Evolutionary conservation across 1,284 basidiomycete genomes (phyloP).

Genomic region (Ustilago tritici): DNA sequence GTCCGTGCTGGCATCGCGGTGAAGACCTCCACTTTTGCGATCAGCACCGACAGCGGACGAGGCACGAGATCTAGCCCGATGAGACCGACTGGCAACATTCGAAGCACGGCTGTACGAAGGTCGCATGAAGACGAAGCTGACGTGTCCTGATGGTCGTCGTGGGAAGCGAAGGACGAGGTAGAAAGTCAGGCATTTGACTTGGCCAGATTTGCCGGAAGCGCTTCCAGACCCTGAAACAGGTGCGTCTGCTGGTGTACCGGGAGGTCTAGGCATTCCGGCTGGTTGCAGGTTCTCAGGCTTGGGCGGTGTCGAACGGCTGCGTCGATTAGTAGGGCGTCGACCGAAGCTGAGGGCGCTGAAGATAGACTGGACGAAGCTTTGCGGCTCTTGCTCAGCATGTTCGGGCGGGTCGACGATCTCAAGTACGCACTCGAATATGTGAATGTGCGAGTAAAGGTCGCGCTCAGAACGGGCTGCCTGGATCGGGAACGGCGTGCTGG

Average conservation of each 20-base stretch:
- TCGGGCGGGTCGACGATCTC: slow-evolving; percentile 54
- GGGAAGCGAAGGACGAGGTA: slow-evolving; percentile 62
- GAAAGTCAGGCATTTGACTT: slow-evolving; percentile 58
- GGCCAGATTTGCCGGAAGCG: slow-evolving; percentile 49
- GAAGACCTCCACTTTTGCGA: slow-evolving; percentile 17
- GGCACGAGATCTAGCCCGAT: slow-evolving; percentile 35
- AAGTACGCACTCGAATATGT: slow-evolving; percentile 65
- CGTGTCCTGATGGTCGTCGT: slow-evolving; percentile 28
- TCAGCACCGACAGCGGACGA: slow-evolving; percentile 35
- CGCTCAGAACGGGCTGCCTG: slow-evolving; percentile 42
- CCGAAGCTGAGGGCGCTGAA: slow-evolving; percentile 62
- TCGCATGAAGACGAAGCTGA: slow-evolving; percentile 29
- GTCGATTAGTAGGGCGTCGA: slow-evolving; percentile 48
- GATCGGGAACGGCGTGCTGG: slow-evolving; percentile 51
- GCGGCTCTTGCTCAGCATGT: slow-evolving; percentile 23
- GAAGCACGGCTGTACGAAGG: slow-evolving; percentile 46
- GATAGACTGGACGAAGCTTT: slow-evolving; percentile 61
- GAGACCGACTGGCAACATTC: slow-evolving; percentile 31
- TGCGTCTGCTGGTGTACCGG: slow-evolving; percentile 46
- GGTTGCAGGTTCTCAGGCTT: slow-evolving; percentile 36
- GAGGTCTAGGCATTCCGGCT: slow-evolving; percentile 38
- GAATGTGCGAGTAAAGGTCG: slow-evolving; percentile 60
- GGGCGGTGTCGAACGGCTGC: slow-evolving; percentile 49
- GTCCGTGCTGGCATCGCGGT: slow-evolving; percentile 34
- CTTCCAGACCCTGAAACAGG: slow-evolving; percentile 41